Evolutionary conservation across 2,329 filamentous ascomycete species (phyloP), one percentile per base, ranked within the genome.

Genomic region (Seiridium unicorne): DNA sequence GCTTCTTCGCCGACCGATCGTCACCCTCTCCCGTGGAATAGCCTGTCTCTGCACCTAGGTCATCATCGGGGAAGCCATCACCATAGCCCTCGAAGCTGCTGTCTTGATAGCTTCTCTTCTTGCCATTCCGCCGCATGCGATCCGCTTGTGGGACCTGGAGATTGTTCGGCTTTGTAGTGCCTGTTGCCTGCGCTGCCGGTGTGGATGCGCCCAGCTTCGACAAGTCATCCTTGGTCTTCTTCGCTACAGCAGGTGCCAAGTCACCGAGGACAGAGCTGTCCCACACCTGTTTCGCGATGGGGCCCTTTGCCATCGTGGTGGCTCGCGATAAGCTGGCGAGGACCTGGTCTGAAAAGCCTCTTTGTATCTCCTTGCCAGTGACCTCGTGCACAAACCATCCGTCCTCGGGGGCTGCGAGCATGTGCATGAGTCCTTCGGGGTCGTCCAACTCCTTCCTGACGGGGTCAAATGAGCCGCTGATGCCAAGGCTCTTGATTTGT

Each of bases 61-160:
- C 89, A 64, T 91, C 89, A 63, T 92, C 89, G 8, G 82, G 82
- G 65, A 82, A 92, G 40, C 88, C 87, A 65, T 92, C 89, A 49
- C 85, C 84, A 68, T 93, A 93, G 47, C 90, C 90, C 68, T 90
- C 87, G 69, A 85, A 93, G 68, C 88, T 91, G 66, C 81, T 84
- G 64, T 93, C 90, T 44, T 88, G 87, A 70, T 93, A 93, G 63
- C 87, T 85, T 53, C 91, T 84, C 80, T 93, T 93, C 78, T 90
- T 91, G 63, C 85, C 82, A 59, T 81, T 79, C 53, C 90, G 83
- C 66, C 88, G 87, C 40, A 89, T 86, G 58, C 90, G 81, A 44
- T 78, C 73, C 9, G 76, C 74, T 59, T 84, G 81, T 38, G 80
- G 73, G n/a, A 71, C 74, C 35, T 74, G 68, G 31, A 73, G 61